phyloP scores from a whole-genome alignment of 176 grass and related monocot genomes.

The Musa beccarii region DNA sequence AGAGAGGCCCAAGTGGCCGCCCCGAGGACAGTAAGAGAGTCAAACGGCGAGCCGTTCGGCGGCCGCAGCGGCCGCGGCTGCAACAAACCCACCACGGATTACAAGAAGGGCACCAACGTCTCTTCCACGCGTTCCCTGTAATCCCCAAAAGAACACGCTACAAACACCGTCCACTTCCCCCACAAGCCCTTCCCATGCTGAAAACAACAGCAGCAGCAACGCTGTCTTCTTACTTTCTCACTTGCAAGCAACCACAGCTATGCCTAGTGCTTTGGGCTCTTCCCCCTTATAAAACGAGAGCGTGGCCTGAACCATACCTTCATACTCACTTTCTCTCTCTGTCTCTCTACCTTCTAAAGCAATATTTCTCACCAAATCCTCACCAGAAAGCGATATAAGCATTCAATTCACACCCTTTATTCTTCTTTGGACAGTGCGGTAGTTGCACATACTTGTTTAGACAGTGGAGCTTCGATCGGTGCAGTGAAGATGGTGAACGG shows the following conservation, averaged over 20 bases:
- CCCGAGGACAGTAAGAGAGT: slow-evolving; percentile 12
- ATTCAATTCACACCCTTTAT: background rate
- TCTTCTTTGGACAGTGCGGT: background rate
- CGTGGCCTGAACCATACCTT: slow-evolving; percentile 19
- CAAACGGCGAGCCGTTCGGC: slow-evolving; percentile 27
- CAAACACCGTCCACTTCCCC: background rate
- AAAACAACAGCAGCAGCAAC: background rate
- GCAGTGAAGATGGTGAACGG: background rate
- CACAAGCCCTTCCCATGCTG: too few species aligned
- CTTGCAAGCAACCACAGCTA: slow-evolving; percentile 25
- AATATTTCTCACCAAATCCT: background rate
- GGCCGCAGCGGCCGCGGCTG: slow-evolving; percentile 20
- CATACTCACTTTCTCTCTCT: background rate
- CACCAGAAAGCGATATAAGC: too few species aligned
- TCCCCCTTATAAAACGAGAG: slow-evolving; percentile 1
- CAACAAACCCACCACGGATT: background rate
- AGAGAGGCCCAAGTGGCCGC: background rate
- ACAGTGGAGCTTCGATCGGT: background rate
- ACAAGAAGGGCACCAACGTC: slow-evolving; percentile 4
- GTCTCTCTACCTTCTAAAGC: background rate
- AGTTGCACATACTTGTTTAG: background rate
- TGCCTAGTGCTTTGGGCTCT: background rate
- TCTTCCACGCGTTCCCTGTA: slow-evolving; percentile 5
- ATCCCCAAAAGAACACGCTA: slow-evolving; percentile 19
- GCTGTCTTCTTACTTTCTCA: slow-evolving; percentile 14